Evolutionary conservation across 2,329 filamentous ascomycete genomes (phyloP), one percentile per base, ranked within the genome.

Genomic region (Chaetomiaceae sp.): DNA sequence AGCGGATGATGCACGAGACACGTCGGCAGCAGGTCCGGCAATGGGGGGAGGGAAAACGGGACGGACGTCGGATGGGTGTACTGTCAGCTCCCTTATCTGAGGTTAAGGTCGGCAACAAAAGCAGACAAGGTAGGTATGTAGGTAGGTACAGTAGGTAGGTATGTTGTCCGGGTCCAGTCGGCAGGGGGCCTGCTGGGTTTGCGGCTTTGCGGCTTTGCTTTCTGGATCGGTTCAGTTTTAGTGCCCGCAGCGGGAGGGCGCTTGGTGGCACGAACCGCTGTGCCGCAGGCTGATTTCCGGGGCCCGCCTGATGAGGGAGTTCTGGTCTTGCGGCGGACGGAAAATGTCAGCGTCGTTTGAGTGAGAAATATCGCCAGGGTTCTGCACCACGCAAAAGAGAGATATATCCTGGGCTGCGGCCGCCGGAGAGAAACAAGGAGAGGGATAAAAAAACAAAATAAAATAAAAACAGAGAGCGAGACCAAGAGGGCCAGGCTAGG

Each of bases 1-100:
- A 58, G 57, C 61, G 62, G 61, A 62, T 63, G 61, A 57, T 62
- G 61, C 62, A 64, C 61, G 48, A 56, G 48, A 55, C 55, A 58
- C 49, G 53, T 61, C 61, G 60, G 59, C 54, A 59, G 57, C 55
- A 62, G 57, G 54, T 50, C 60, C 58, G 55, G 58, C 55, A 59
- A 49, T 53, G 43, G 50, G 51, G 53, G 34, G n/a, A n/a, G n/a
- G n/a, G n/a, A n/a, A 48, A 51, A 49, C 43, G 49, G 56, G 42
- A 37, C 48, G 56, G 42, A 37, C 48, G 54, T 63, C 61, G 61
- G 60, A 62, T 57, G 48, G 53, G 38, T 48, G 53, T 57, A n/a
- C n/a, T n/a, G 45, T n/a, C n/a, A n/a, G n/a, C n/a, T n/a, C n/a
- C n/a, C n/a, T n/a, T n/a, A n/a, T 53, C 38, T 41, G 25, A 27